Evolutionary conservation across 2,329 filamentous ascomycete genomes (phyloP), one percentile per base, ranked within the genome.

Genomic region (Davidsoniella eucalypti): DNA sequence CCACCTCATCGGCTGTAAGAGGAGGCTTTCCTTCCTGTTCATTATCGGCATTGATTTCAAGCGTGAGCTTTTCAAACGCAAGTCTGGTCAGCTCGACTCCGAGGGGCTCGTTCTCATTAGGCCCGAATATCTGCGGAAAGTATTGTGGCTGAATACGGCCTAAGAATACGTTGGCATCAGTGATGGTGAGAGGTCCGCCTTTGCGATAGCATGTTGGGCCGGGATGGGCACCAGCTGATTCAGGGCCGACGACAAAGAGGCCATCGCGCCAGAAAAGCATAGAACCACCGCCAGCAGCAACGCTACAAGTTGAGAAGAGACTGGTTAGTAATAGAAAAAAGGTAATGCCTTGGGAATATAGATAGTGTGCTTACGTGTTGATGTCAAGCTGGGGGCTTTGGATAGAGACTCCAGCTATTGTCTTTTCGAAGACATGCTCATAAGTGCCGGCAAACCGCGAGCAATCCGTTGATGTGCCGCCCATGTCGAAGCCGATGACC

Each of bases 401-500:
- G 25, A 94, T 92, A 0, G 87, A 90, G 1, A 94, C 85, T n/a
- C 88, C 88, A 0, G 88, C 88, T 1, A 87, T 94, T 0, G 86
- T 94, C 0, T 87, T 94, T 64, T 94, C 88, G 57, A 94, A 94
- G 0, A 94, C 87, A 59, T 95, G 88, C 58, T 94, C 88, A 58
- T 94, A 90, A 50, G 85, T 73, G 14, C 88, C 88, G 5, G 84
- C 85, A 58, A 90, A 95, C 45, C 88, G 73, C 33, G 85, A 93
- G 8, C 94, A 86, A 62, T 95, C 88, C 1, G 88, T 95, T 52
- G 82, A 88, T 0, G 88, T 95, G 9, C 54, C 54, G 37, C 55
- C 68, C 88, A 95, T 95, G 57, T 95, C 88, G 59, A 95, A 95
- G 0, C 88, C 88, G 58, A 95, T 94, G 3, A 95, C 84, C 0